phyloP scores from a whole-genome alignment of 2,329 filamentous ascomycete genomes.

The Colletotrichum horii region DNA sequence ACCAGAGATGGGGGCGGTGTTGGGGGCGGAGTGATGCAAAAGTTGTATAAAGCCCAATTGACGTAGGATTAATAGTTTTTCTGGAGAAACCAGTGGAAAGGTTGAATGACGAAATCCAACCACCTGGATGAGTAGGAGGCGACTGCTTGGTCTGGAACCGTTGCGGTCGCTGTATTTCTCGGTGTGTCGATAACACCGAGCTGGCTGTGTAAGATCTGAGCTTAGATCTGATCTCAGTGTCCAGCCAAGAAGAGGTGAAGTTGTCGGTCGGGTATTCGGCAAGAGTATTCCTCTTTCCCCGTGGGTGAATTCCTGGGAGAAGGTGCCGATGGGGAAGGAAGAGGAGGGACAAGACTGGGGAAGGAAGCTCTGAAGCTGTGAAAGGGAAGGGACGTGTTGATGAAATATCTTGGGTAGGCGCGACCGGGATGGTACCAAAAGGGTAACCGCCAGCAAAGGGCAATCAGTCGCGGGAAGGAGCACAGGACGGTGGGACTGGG shows the following conservation, averaged over 20 bases:
- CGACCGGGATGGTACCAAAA: background rate
- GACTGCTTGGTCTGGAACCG: background rate
- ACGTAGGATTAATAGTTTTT: background rate
- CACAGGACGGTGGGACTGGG: background rate
- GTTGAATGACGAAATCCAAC: background rate
- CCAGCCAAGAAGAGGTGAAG: background rate
- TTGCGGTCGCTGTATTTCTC: slow-evolving; percentile 6
- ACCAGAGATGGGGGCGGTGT: background rate
- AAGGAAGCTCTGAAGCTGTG: background rate
- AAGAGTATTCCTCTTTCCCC: background rate
- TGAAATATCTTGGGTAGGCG: slow-evolving; percentile 16
- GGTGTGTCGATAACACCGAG: background rate
- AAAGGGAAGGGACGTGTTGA: background rate
- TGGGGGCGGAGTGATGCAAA: background rate
- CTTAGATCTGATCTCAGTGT: background rate
- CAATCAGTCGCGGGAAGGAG: background rate
- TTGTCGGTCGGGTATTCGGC: background rate
- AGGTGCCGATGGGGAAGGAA: slow-evolving; percentile 3
- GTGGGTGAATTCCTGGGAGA: background rate
- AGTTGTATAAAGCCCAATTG: background rate
- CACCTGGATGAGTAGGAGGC: background rate
- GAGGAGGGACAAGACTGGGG: slow-evolving; percentile 6
- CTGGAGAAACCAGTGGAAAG: background rate
- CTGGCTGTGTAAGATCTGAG: background rate
- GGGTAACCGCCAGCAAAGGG: background rate